phyloP scores from a whole-genome alignment of 768 basidiomycete genomes.

The Chalciporus sphaerocephalus region DNA sequence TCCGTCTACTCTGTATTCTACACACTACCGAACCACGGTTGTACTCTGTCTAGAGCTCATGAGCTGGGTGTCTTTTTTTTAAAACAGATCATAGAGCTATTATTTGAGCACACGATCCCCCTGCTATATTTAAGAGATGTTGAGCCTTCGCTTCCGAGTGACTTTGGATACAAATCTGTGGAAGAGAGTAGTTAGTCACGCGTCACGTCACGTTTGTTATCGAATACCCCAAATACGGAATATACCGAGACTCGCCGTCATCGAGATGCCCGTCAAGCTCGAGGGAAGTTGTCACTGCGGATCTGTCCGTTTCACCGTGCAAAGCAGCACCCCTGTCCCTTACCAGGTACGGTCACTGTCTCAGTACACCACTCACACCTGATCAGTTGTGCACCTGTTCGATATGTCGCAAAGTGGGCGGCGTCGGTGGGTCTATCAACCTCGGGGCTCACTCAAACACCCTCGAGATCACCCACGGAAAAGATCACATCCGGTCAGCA shows the following conservation, averaged over 20 bases:
- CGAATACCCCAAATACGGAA: too few relatives aligned
- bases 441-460: conserved; percentile 54
- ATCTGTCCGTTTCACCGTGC: conserved; percentile 31
- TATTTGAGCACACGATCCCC: neutral
- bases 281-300: conserved; percentile 37
- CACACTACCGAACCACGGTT: conserved; percentile 1
- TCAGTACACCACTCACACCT: too few relatives aligned
- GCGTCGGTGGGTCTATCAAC: conserved; percentile 60
- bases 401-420: conserved; percentile 69
- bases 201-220: too few relatives aligned
- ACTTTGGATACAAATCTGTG: too few relatives aligned
- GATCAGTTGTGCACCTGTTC: conserved; percentile 58
- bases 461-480: conserved; percentile 47
- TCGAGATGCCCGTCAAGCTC: conserved; percentile 52
- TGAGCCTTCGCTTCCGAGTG: too few relatives aligned
- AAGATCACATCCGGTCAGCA: conserved; percentile 49
- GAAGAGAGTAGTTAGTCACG: too few relatives aligned
- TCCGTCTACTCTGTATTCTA: conserved; percentile 21
- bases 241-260: too few relatives aligned
- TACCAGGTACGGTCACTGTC: conserved; percentile 44
- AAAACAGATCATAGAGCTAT: conserved; percentile 12
- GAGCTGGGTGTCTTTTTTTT: neutral
- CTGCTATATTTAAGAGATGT: too few relatives aligned
- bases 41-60: conserved; percentile 16
- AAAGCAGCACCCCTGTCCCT: conserved; percentile 54